A percentile compares a stretch with the other conserved stretches of the same genome.
These are phyloP conservation scores for Colletotrichum sp. DNA, from an alignment of 2,329 filamentous ascomycete species.

Conservation along the genomic window DNA sequence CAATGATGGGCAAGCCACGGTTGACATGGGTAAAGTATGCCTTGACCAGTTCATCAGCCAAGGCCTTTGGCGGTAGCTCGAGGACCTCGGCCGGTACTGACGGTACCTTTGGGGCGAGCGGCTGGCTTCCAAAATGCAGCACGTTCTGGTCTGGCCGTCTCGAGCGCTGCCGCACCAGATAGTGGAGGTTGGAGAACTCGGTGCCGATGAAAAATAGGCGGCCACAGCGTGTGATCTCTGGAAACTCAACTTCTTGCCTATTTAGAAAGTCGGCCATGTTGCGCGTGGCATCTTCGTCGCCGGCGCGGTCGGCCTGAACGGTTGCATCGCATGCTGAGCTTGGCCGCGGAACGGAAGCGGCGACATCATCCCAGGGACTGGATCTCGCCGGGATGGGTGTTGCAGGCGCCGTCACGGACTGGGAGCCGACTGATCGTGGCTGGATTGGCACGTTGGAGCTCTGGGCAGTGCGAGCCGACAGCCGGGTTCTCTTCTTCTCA, in stretches of 20 bases:
- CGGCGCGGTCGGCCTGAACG: slow-evolving; percentile 23
- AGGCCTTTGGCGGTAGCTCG: slow-evolving; percentile 48
- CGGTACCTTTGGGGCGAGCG: slow-evolving; percentile 44
- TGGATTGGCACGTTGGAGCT: slow-evolving; percentile 43
- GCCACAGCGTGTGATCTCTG: slow-evolving; percentile 51
- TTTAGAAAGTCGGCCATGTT: slow-evolving; percentile 57
- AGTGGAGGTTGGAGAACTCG: slow-evolving; percentile 61
- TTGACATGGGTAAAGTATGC: slow-evolving; percentile 58
- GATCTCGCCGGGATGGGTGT: slow-evolving; percentile 21
- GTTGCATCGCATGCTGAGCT: not conserved
- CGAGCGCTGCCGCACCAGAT: slow-evolving; percentile 53
- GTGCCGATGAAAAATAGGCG: slow-evolving; percentile 60
- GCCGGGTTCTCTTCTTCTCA: slow-evolving; percentile 53
- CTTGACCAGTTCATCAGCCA: slow-evolving; percentile 54
- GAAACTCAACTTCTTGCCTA: slow-evolving; percentile 46
- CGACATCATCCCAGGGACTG: not conserved
- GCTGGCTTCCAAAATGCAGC: slow-evolving; percentile 38
- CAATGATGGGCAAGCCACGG: slow-evolving; percentile 55
- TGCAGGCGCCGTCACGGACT: slow-evolving; percentile 29
- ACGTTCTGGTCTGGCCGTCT: slow-evolving; percentile 27
- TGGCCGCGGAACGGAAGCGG: not conserved
- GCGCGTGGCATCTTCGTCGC: slow-evolving; percentile 45
- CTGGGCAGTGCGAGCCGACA: slow-evolving; percentile 34
- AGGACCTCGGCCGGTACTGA: slow-evolving; percentile 50
- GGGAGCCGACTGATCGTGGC: slow-evolving; percentile 37